A percentile compares a stretch with the other conserved stretches of the same genome.
Conservation (phyloP, 2,329 filamentous ascomycete species). For the Cladosporium sp. region DNA sequence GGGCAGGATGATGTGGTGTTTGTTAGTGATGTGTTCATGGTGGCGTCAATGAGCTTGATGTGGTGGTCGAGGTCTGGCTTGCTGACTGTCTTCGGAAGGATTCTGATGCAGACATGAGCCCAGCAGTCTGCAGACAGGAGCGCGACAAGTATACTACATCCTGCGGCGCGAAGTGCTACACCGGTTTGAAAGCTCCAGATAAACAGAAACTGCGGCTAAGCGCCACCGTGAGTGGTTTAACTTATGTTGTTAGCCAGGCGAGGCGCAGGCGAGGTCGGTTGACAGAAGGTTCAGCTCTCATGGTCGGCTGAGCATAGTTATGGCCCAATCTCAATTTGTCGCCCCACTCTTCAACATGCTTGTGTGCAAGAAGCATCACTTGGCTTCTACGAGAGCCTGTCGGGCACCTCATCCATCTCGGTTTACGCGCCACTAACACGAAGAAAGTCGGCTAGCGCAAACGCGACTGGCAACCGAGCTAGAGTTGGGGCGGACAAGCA, state of each 20-base stretch:
- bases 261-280: not conserved
- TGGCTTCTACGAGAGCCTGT: not conserved
- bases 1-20: not conserved
- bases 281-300: not conserved
- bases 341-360: not conserved
- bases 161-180: not conserved
- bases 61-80: not conserved
- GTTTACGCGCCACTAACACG: not conserved
- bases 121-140: not conserved
- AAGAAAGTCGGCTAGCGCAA: not conserved
- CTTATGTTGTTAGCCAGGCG: not conserved
- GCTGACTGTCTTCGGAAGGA: not conserved
- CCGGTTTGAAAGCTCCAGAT: not conserved
- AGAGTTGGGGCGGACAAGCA: too few species aligned
- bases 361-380: not conserved
- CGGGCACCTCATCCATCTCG: not conserved
- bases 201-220: not conserved
- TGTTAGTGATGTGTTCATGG: not conserved
- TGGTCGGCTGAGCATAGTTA: not conserved
- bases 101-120: not conserved
- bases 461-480: not conserved
- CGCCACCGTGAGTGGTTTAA: not conserved
- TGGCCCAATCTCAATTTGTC: not conserved
- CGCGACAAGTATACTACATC: not conserved
- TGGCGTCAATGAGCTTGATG: not conserved